Evolutionary conservation across 345 rosid genomes (phyloP), one percentile per base, ranked within the genome.

Genomic region (Zanthoxylum bungeanum): DNA sequence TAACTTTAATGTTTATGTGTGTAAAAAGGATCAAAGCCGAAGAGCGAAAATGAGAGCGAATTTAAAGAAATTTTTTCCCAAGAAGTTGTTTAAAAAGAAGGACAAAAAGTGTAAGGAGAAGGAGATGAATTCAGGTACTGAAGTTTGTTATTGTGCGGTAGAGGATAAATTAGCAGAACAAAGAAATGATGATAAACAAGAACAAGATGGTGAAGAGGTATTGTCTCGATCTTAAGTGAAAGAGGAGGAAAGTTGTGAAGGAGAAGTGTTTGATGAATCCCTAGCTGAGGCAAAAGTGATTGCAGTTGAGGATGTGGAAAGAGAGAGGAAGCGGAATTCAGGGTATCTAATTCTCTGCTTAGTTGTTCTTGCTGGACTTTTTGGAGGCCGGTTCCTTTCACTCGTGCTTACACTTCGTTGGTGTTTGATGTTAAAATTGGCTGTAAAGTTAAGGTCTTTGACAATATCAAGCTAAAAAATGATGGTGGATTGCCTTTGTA

Each of bases 341-440:
- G 78, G 76, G 72, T 78, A 74, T 69, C 60, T 49, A 77, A 67
- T 86, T 24, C 69, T 82, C 12, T 9, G 87, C 59, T 73, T 83
- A 50, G 76, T 87, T 61, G 87, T 80, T 68, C 93, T 93, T 28
- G 78, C 66, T n/a, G 98, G 95, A 30, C 91, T 93, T 46, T 10
- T 73, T 0, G 76, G 82, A 40, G 98, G 97, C 30, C 85, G 88
- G 50, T 42, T 86, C 37, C 40, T 81, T 8, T 89, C 97, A 8
- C 79, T 93, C 58, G 50, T 78, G 71, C 76, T 85, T 40, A 81
- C 93, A 46, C 61, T 93, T 64, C 75, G 44, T 22, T 87, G 77
- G 7, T 83, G 88, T 79, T 73, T 82, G 60, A 19, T 75, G 25
- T 39, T 73, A 8, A 64, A 59, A 59, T 47, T 44, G 8, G 19